phyloP scores from a whole-genome alignment of 1,284 basidiomycete genomes.

The Gymnopus androsaceus region DNA sequence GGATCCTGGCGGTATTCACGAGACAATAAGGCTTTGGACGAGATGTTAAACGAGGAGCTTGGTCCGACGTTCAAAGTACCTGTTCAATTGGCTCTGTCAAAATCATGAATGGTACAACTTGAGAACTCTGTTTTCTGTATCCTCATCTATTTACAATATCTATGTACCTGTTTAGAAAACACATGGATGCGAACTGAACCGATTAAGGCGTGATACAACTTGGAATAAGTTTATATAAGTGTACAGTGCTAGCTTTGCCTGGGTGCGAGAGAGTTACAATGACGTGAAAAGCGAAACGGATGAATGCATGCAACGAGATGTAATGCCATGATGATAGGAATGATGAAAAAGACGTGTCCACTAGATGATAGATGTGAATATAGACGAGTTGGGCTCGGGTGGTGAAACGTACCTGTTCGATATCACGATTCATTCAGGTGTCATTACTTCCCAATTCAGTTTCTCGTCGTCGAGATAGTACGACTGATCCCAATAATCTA shows the following conservation, averaged over 20 bases:
- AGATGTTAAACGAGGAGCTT: conserved; percentile 72
- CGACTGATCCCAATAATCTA: conserved; percentile 57
- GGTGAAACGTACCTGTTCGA: not conserved
- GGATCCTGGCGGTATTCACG: conserved; percentile 81
- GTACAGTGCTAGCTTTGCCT: too few relatives aligned
- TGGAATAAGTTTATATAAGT: too few relatives aligned
- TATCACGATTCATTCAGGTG: not conserved
- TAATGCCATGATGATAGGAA: not conserved
- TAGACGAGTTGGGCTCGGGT: not conserved
- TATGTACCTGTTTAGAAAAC: too few relatives aligned
- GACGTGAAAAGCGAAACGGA: not conserved
- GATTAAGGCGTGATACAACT: too few relatives aligned
- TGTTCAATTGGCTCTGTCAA: conserved; percentile 32
- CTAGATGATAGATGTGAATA: not conserved
- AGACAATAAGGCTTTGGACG: conserved; percentile 62
- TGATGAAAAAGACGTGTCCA: too few relatives aligned
- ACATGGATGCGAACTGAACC: too few relatives aligned
- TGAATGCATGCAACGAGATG: not conserved
- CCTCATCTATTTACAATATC: too few relatives aligned
- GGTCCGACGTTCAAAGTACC: conserved; percentile 37
- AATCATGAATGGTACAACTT: not conserved
- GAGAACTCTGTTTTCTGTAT: too few relatives aligned
- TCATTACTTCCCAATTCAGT: conserved; percentile 27
- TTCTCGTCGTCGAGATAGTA: conserved; percentile 61
- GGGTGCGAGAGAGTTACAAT: too few relatives aligned